Evolutionary conservation across 2,329 filamentous ascomycete genomes (phyloP), one percentile per base, ranked within the genome.

Genomic region (Monilinia fructigena): DNA sequence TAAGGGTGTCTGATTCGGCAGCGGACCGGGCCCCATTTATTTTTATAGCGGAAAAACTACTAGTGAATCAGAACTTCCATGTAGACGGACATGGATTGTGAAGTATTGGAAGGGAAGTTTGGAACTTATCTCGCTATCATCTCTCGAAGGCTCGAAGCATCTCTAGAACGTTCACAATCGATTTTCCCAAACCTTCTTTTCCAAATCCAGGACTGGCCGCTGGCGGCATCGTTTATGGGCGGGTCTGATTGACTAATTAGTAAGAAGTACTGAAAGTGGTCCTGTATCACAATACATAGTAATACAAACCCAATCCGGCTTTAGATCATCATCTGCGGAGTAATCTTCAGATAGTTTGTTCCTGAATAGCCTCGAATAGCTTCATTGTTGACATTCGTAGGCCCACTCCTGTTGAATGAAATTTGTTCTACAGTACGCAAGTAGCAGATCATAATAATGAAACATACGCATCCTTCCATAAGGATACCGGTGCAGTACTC

Each of bases 291-390:
- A 38, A 38, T 38, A 16, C 14, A 40, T 4, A 40, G 38, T 59
- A 65, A 52, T 53, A 20, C 55, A 66, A 12, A 20, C 31, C 45
- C 53, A 38, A 47, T 53, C 54, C 35, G n/a, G 55, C 35, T 26
- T 54, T 40, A 26, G 55, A 66, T 66, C 55, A 35, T 54, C 63
- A 47, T 26, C 35, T 61, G 38, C 63, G 63, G 63, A 66, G 55
- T 45, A 48, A 61, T 65, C 63, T 38, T 65, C 63, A 40, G 18
- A 40, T 40, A 35, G 53, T 45, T 52, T 38, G 58, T 61, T 38
- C 58, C n/a, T 50, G 58, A 40, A 61, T 61, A 23, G 58, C 53
- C 31, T 23, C n/a, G 60, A 42, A 45, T 42, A 53, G 35, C 63
- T 40, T 65, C 45, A 52, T 64, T n/a, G 18, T 40, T 65, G 62